These are phyloP conservation scores for Cryptococcus sp. DNA, from an alignment of 1,284 basidiomycete species.

Conservation along the genomic window DNA sequence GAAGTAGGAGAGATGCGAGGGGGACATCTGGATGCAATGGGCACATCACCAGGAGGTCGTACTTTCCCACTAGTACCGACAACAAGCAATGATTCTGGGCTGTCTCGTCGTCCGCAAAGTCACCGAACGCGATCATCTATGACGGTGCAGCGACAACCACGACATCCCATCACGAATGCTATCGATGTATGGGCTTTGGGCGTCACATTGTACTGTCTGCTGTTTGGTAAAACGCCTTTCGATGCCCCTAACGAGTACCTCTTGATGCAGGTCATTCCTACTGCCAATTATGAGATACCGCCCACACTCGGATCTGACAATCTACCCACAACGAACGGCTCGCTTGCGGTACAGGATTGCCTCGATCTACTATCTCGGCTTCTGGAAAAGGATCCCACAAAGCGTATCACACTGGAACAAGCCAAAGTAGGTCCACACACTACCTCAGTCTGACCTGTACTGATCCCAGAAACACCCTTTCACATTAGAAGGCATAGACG, in stretches of 20 bases:
- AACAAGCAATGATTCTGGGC: conserved; percentile 23
- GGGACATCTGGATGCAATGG: conserved; percentile 17
- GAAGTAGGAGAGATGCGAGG: conserved; percentile 7
- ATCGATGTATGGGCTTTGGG: conserved; percentile 99
- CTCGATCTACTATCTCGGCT: conserved; percentile 69
- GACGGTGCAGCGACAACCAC: conserved; percentile 31
- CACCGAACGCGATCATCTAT: conserved; percentile 30
- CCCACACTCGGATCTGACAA: conserved; percentile 70
- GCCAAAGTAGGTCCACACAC: conserved; percentile 64
- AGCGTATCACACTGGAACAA: conserved; percentile 74
- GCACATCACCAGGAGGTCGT: conserved; percentile 4
- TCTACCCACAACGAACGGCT: conserved; percentile 58
- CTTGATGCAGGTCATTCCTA: conserved; percentile 79
- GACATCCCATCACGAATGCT: conserved; percentile 80
- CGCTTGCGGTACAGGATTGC: conserved; percentile 54
- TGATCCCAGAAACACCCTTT: conserved; percentile 55
- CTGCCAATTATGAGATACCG: conserved; percentile 68
- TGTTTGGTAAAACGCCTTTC: conserved; percentile 81
- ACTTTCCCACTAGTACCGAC: conserved; percentile 21
- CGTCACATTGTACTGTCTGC: conserved; percentile 91
- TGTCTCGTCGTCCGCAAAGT: conserved; percentile 30
- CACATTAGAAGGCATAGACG: conserved; percentile 68
- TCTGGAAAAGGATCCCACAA: conserved; percentile 74
- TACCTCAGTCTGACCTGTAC: conserved; percentile 2
- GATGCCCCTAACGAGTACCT: conserved; percentile 66